Percentiles rank a stretch among this genome's conserved stretches.
Conservation (phyloP, 371 early-diverging fungal genomes). For the Mucor indicus region DNA sequence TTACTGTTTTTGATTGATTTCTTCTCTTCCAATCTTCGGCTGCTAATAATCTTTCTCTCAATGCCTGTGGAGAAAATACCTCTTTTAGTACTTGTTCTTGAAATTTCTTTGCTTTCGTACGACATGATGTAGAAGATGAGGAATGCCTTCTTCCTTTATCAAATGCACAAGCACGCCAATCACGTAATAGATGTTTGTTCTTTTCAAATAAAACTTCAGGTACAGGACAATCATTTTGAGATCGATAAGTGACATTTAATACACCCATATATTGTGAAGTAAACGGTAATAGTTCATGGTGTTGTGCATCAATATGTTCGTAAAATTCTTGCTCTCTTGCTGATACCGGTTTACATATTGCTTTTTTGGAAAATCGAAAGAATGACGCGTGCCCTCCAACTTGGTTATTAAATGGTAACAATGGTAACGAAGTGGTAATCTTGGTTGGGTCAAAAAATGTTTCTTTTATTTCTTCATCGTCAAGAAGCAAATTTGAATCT, state of each 20-base stretch:
- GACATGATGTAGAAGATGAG: constrained; percentile 1
- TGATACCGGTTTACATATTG: constrained; percentile 66
- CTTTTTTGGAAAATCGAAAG: constrained; percentile 44
- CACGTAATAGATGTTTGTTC: constrained; percentile 70
- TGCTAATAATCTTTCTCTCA: constrained; percentile 53
- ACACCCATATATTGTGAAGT: constrained; percentile 91
- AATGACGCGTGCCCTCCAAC: constrained; percentile 48
- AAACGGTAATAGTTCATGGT: constrained; percentile 81
- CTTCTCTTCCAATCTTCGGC: constrained; percentile 35
- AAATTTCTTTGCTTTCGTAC: constrained; percentile 17
- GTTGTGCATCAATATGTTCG: constrained; percentile 75
- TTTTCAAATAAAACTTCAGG: constrained; percentile 79
- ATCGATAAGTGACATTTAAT: constrained; percentile 84
- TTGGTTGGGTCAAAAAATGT: constrained; percentile 43
- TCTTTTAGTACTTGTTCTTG: constrained; percentile 74
- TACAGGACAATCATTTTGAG: constrained; percentile 24
- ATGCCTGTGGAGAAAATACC: constrained; percentile 70
- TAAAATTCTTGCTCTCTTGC: constrained; percentile 84
- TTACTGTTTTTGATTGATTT: neutral
- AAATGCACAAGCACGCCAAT: constrained; percentile 32
- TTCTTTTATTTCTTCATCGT: constrained; percentile 5
- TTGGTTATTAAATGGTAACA: constrained; percentile 45
- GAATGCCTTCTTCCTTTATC: constrained; percentile 4
- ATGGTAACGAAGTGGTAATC: constrained; percentile 62
- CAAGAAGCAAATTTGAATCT: neutral